Base-by-base conservation (phyloP, 164 flowering plant genomes). In the Vitis amurensis region DNA sequence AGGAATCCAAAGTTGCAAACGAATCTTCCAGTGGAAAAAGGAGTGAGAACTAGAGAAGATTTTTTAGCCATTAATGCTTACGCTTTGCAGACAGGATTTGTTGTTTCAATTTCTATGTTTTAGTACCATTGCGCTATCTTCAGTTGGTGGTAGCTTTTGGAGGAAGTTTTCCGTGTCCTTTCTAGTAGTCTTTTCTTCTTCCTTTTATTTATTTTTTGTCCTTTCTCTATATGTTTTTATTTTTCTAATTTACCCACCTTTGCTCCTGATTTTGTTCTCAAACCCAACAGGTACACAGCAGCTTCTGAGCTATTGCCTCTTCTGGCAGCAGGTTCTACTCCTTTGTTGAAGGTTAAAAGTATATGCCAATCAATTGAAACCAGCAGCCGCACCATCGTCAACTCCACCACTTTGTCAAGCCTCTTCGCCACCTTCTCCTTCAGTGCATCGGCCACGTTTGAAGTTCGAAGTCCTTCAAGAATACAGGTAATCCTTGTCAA, bases 291-390 rank as follows among this genome's bases (percentile, higher is more conserved):
- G 87, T 95, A 91, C 74, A 95, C 99, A 16, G 97, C 98, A 75
- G 93, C 83, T 80, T 95, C 99, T 16, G 99, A 95, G 87, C 84
- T 95, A 67, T 75, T 93, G 85, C 99, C 99, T 61, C 93, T 95
- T 64, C 79, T 95, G 68, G 99, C 98, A 58, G 82, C 78, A 13
- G 93, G 97, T 27, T 61, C 80, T 50, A 74, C 74, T 17, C 97
- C 99, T 8, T 76, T 88, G 67, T 61, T 95, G 78, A 90, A 91
- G 73, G 90, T 95, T 68, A 77, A 90, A 57, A 79, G 64, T 69
- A 95, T 95, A 67, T 29, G 72, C 74, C 99, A 95, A 80, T 60
- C 67, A n/a, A 85, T 93, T 67, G 84, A 93, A 67, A 76, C 87
- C 51, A 78, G 76, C 68, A 83, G 62, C 67, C 76, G 75, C 57